Evolutionary conservation across 305 asterid genomes (phyloP).

Genomic region (Nicotiana rustica): DNA sequence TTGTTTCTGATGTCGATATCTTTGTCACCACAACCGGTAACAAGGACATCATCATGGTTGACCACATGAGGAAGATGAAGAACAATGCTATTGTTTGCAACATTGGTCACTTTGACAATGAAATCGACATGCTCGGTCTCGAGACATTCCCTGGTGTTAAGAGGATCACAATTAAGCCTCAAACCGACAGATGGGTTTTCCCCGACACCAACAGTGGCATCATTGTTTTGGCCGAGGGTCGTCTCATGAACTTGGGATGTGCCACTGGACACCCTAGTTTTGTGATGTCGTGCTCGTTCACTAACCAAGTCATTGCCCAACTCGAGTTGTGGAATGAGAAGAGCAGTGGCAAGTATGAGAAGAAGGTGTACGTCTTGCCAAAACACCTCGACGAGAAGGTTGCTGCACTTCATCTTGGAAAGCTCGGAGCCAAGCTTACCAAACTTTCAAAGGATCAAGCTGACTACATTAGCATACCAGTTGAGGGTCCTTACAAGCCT

Average conservation of each 20-base stretch:
- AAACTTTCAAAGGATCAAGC: conserved; percentile 69
- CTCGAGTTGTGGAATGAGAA: conserved; percentile 81
- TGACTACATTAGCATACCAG: conserved; percentile 64
- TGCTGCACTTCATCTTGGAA: conserved; percentile 70
- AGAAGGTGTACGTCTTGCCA: conserved; percentile 77
- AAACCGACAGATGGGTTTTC: conserved; percentile 74
- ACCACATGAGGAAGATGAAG: conserved; percentile 79
- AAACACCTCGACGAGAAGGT: conserved; percentile 80
- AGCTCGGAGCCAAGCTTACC: conserved; percentile 72
- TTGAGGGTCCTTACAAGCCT: conserved; percentile 87
- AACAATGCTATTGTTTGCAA: conserved; percentile 83
- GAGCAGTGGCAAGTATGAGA: conserved; percentile 64
- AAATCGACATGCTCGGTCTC: conserved; percentile 74
- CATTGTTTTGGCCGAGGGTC: conserved; percentile 73
- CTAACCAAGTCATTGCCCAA: conserved; percentile 80
- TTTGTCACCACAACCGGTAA: conserved; percentile 81
- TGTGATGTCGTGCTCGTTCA: conserved; percentile 81
- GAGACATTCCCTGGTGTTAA: conserved; percentile 78
- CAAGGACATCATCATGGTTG: conserved; percentile 81
- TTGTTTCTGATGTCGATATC: conserved; percentile 68
- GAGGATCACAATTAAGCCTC: conserved; percentile 78
- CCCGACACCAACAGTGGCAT: conserved; percentile 71
- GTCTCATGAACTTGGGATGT: conserved; percentile 77
- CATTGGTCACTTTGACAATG: conserved; percentile 86
- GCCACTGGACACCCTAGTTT: conserved; percentile 84